Evolutionary conservation across 176 grass and related monocot genomes (phyloP), one percentile per base, ranked within the genome.

Genomic region (Musa troglodytarum): DNA sequence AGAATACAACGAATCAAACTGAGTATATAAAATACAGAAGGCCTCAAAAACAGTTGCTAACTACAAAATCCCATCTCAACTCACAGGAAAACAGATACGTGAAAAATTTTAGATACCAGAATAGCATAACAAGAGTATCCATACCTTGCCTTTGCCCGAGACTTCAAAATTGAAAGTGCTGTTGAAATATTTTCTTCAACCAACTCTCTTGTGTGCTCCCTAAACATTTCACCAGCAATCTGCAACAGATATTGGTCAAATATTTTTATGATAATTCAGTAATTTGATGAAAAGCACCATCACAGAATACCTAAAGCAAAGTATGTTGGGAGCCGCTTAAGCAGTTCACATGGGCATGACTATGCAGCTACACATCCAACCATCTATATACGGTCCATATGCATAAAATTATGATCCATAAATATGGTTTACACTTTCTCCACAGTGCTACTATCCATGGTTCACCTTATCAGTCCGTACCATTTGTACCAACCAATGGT

Each of bases 161-260:
- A 94, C 73, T 99, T 99, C 82, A 94, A 76, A 21, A 84, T 83
- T 54, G 72, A 77, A 75, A 99, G 80, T 55, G 90, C 90, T 63
- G 77, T 68, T 65, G 90, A 80, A 81, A 91, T 87, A 65, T 99
- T 91, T 86, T 91, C 88, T 94, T 99, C 82, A 76, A 91, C 69
- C 76, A 99, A 85, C 50, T 88, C 87, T 82, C 89, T 92, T 49
- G 70, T 84, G 61, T 84, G 86, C 22, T 94, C 95, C 80, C 66
- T 91, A 52, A 99, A 94, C 95, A 99, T 89, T 61, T 99, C 95
- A 80, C 80, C 34, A 82, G 95, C 88, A 70, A 91, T 84, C 95
- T 99, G 88, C 54, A 81, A 76, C 23, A 81, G 79, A 83, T 50
- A 26, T 51, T 78, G 76, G 34, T 66, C 14, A 85, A 62, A 20